These are phyloP conservation scores for Penicillium corylophilum DNA, from an alignment of 2,329 filamentous ascomycete genomes.

Conservation along the genomic window DNA sequence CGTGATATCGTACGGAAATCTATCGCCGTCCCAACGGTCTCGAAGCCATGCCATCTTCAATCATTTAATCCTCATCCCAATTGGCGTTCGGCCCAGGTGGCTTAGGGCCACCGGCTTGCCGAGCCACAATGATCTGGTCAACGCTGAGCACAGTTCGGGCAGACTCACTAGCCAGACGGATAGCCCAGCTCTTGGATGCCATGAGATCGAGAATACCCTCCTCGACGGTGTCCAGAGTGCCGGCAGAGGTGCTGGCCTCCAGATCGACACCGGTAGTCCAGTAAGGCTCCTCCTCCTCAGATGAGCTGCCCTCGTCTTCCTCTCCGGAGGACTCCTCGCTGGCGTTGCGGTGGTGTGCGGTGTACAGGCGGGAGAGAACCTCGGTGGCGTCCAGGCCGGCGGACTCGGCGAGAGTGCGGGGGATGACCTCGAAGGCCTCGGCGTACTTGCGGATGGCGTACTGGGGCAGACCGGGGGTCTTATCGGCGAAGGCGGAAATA, in stretches of 20 bases:
- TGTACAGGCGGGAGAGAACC: slow-evolving; percentile 86
- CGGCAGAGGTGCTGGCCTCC: slow-evolving; percentile 78
- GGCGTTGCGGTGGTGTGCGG: slow-evolving; percentile 69
- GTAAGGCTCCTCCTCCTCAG: slow-evolving; percentile 69
- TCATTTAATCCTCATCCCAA: slow-evolving; percentile 64
- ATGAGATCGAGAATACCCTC: slow-evolving; percentile 90
- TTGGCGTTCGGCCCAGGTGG: slow-evolving; percentile 88
- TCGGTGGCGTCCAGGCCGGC: slow-evolving; percentile 97
- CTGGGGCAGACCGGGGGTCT: slow-evolving; percentile 87
- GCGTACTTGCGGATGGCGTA: slow-evolving; percentile 97
- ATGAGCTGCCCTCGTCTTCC: slow-evolving; percentile 35
- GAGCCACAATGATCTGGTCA: slow-evolving; percentile 97
- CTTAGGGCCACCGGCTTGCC: slow-evolving; percentile 96
- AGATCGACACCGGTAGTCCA: slow-evolving; percentile 95
- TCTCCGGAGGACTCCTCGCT: slow-evolving; percentile 29
- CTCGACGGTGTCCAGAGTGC: slow-evolving; percentile 80
- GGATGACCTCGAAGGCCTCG: slow-evolving; percentile 96
- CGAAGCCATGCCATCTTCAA: slow-evolving; percentile 14
- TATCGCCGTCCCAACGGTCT: slow-evolving; percentile 25
- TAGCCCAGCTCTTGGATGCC: slow-evolving; percentile 92
- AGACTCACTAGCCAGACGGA: slow-evolving; percentile 93
- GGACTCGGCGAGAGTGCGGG: slow-evolving; percentile 89
- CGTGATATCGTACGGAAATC: slow-evolving; percentile 33
- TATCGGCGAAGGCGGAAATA: slow-evolving; percentile 86
- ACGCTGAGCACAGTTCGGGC: slow-evolving; percentile 92